Evolutionary conservation across 1,284 basidiomycete genomes (phyloP).

Genomic region (Trichosporon inkin): DNA sequence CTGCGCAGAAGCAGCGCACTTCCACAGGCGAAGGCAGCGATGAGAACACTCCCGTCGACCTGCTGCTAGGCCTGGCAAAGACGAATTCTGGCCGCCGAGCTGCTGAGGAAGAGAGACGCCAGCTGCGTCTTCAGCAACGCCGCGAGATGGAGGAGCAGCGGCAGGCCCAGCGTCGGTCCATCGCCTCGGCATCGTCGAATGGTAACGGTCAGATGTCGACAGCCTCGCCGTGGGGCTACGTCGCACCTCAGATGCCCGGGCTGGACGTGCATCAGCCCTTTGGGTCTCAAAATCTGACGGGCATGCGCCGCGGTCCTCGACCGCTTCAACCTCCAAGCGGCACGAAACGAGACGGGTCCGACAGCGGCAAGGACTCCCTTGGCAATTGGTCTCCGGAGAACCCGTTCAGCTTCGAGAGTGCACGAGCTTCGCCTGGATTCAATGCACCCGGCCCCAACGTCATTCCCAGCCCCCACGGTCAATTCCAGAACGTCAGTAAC

Average conservation of each 20-base stretch:
- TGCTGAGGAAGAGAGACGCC: slow-evolving; percentile 46
- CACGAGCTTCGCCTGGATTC: slow-evolving; percentile 15
- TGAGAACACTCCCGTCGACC: slow-evolving; percentile 46
- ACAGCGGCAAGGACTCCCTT: slow-evolving; percentile 4
- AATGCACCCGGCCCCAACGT: neutral
- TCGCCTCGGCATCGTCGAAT: slow-evolving; percentile 16
- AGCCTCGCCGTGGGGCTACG: slow-evolving; percentile 46
- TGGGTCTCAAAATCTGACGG: slow-evolving; percentile 15
- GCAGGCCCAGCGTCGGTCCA: slow-evolving; percentile 22
- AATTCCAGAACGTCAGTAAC: slow-evolving; percentile 8
- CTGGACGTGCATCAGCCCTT: slow-evolving; percentile 51
- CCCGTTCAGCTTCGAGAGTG: slow-evolving; percentile 22
- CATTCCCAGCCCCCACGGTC: slow-evolving; percentile 1
- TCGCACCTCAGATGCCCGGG: slow-evolving; percentile 48
- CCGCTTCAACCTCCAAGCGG: slow-evolving; percentile 42
- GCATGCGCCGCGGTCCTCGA: slow-evolving; percentile 26
- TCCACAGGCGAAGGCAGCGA: slow-evolving; percentile 19
- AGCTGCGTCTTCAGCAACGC: slow-evolving; percentile 43
- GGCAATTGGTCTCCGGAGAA: slow-evolving; percentile 21
- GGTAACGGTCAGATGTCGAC: slow-evolving; percentile 16
- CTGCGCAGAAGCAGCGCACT: slow-evolving; percentile 13
- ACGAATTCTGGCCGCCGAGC: slow-evolving; percentile 45
- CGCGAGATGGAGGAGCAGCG: slow-evolving; percentile 42
- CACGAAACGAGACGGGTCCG: neutral
- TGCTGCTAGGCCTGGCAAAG: slow-evolving; percentile 45